phyloP scores from a whole-genome alignment of 176 grass and related monocot species.

The Luzula sylvatica region DNA sequence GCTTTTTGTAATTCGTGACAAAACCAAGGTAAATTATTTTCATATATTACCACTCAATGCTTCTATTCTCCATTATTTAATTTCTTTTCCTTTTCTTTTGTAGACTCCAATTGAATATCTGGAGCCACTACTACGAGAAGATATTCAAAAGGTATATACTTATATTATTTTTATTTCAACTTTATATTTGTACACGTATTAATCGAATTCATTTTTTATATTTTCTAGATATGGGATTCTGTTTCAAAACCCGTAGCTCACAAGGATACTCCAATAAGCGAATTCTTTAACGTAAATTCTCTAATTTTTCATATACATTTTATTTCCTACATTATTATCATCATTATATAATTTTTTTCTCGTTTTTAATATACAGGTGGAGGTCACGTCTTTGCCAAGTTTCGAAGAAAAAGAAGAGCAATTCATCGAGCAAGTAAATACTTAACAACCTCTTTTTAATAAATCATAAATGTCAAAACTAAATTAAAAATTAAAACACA shows the following conservation, averaged over 20 bases:
- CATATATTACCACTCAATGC: neutral
- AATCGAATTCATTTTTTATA: constrained; percentile 8
- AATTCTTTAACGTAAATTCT: constrained; percentile 84
- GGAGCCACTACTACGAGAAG: constrained; percentile 55
- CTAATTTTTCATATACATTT: neutral
- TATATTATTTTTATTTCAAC: constrained; percentile 14
- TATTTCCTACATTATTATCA: neutral
- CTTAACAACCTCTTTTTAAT: neutral
- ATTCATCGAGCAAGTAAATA: constrained; percentile 67
- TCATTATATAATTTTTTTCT: constrained; percentile 8
- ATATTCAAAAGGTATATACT: constrained; percentile 60
- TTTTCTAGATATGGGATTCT: constrained; percentile 69
- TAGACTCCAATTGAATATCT: constrained; percentile 80
- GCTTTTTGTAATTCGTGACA: constrained; percentile 75
- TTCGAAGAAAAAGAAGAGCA: constrained; percentile 82
- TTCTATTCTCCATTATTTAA: constrained; percentile 10
- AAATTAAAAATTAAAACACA: neutral
- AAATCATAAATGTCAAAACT: neutral
- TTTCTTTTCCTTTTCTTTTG: constrained; percentile 17
- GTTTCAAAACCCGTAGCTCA: constrained; percentile 70
- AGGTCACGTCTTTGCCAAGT: constrained; percentile 73
- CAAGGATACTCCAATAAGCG: constrained; percentile 64
- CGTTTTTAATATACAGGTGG: constrained; percentile 55
- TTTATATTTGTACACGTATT: constrained; percentile 6
- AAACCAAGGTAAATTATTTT: constrained; percentile 55